Evolutionary conservation across 495 filamentous ascomycete genomes (phyloP).

Genomic region (Friedmanniomyces endolithicus): DNA sequence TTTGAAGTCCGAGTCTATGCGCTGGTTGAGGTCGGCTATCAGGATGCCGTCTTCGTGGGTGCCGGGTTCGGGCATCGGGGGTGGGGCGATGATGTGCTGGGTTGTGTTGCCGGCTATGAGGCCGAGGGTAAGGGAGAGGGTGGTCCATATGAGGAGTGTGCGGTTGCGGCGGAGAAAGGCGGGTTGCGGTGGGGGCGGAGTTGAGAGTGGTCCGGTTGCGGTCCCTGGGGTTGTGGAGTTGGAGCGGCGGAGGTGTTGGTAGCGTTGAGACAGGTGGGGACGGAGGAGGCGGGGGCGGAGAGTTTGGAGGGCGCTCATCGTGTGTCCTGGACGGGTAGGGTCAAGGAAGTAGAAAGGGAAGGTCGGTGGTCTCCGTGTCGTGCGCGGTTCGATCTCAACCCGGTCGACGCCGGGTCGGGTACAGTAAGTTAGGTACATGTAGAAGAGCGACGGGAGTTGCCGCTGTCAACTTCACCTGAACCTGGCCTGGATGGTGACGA

Average conservation of each 20-base stretch:
- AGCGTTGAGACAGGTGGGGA: slow-evolving; percentile 9
- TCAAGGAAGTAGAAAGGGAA: no score
- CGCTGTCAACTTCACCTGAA: no score
- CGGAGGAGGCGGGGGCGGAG: slow-evolving; percentile 2
- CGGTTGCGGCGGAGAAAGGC: slow-evolving; percentile 7
- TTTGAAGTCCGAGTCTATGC: slow-evolving; percentile 26
- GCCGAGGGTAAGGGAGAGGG: slow-evolving; percentile 8
- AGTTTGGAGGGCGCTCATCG: slow-evolving; percentile 1
- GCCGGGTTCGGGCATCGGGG: slow-evolving; percentile 21
- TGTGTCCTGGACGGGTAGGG: not conserved
- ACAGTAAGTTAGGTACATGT: no score
- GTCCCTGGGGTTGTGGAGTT: slow-evolving; percentile 10
- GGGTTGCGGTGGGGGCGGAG: not conserved
- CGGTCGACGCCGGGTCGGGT: no score
- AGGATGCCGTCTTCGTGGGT: slow-evolving; percentile 23
- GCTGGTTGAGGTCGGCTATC: slow-evolving; percentile 18
- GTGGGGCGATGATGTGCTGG: slow-evolving; percentile 19
- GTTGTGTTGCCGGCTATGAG: slow-evolving; percentile 9
- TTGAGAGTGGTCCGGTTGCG: not conserved
- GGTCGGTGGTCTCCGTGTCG: no score
- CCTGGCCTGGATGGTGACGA: no score
- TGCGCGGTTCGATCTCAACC: no score
- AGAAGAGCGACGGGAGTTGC: no score
- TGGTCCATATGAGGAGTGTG: not conserved
- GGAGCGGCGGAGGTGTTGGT: slow-evolving; percentile 10